Percentiles rank a stretch among this genome's conserved stretches.
Evolutionary conservation across 129 eudicot species (phyloP).

Genomic region (Dittrichia graveolens): DNA sequence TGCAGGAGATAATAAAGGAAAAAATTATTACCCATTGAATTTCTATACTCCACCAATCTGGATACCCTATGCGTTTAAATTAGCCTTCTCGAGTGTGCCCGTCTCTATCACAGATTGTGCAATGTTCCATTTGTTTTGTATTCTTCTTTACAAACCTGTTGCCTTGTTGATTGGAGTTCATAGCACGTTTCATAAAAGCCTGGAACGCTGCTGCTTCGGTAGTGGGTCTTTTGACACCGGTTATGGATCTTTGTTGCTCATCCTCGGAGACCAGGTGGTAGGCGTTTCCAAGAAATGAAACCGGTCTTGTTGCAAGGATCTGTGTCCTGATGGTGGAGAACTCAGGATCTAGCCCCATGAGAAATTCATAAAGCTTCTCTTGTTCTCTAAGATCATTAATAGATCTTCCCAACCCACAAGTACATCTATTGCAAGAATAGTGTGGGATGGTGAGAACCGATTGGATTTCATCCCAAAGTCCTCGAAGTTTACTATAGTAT

Average conservation of each 20-base stretch:
- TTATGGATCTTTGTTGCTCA: neutral
- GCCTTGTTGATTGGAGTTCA: too few relatives aligned
- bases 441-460: neutral
- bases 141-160: neutral
- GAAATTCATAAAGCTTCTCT: neutral
- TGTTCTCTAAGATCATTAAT: neutral
- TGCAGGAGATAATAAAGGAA: too few relatives aligned
- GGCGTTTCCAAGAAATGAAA: neutral
- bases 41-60: constrained; percentile 11
- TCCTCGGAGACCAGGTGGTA: neutral
- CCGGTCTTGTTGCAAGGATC: neutral
- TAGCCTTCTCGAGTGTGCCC: neutral
- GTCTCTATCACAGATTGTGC: neutral
- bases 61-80: neutral
- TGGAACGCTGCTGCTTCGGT: neutral
- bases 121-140: neutral
- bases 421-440: neutral
- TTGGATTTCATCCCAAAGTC: too few relatives aligned
- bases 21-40: too few relatives aligned
- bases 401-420: neutral
- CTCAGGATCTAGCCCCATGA: neutral
- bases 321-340: neutral
- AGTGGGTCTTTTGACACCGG: neutral
- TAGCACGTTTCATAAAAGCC: neutral
- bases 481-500: too few relatives aligned